These are phyloP conservation scores for Diatrype stigma DNA, from an alignment of 2,329 filamentous ascomycete species.

Conservation along the genomic window DNA sequence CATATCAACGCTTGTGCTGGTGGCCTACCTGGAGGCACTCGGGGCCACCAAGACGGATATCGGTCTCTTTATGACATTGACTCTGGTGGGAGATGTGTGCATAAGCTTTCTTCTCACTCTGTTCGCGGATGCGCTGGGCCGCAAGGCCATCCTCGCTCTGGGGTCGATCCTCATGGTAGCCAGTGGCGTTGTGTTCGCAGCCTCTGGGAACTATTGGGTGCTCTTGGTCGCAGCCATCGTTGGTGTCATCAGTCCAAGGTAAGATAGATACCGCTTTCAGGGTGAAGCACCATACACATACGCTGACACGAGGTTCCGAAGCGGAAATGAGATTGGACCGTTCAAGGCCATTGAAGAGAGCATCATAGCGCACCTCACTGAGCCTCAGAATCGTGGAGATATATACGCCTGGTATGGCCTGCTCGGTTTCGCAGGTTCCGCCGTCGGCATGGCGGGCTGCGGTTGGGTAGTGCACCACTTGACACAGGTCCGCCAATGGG, in stretches of 20 bases:
- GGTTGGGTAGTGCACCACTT: conserved; percentile 57
- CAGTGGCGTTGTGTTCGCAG: conserved; percentile 53
- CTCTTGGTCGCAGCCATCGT: conserved; percentile 54
- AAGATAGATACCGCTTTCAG: not conserved
- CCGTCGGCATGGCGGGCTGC: conserved; percentile 53
- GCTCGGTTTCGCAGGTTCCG: conserved; percentile 54
- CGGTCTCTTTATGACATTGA: conserved; percentile 64
- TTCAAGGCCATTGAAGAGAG: conserved; percentile 61
- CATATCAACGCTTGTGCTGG: conserved; percentile 52
- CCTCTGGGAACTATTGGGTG: conserved; percentile 51
- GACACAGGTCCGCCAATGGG: conserved; percentile 26
- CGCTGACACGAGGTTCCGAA: conserved; percentile 18
- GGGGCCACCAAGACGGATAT: conserved; percentile 46
- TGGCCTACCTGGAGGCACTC: conserved; percentile 49
- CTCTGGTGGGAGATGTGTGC: conserved; percentile 53
- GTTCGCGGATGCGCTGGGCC: conserved; percentile 54
- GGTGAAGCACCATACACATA: not conserved
- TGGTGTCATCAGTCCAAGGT: conserved; percentile 58
- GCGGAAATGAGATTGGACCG: conserved; percentile 61
- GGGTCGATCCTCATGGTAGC: conserved; percentile 53
- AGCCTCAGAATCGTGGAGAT: conserved; percentile 42
- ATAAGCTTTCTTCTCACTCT: conserved; percentile 57
- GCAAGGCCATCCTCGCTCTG: conserved; percentile 47
- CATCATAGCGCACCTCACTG: conserved; percentile 52
- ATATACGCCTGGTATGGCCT: conserved; percentile 61